phyloP scores from a whole-genome alignment of 2,329 filamentous ascomycete genomes.

The Rhinocladiella similis region DNA sequence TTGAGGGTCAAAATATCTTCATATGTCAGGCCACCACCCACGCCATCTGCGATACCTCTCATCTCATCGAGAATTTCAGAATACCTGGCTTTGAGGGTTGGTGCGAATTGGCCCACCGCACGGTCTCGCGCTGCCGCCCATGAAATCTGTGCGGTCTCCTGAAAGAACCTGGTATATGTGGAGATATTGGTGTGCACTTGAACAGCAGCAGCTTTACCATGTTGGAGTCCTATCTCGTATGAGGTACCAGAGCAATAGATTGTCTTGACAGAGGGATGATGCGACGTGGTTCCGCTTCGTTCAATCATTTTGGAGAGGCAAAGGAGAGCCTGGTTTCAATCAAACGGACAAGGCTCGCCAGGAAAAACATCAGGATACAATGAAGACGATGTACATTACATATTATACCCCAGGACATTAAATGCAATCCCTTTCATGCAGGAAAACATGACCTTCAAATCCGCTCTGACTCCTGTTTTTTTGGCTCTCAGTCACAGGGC shows the following conservation, averaged over 20 bases:
- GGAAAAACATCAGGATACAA: too few species aligned
- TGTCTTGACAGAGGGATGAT: constrained; percentile 8
- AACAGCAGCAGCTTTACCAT: constrained; percentile 35
- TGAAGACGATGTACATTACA: not conserved
- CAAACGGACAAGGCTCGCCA: too few species aligned
- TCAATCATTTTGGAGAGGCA: not conserved
- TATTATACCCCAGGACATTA: too few species aligned
- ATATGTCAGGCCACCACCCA: not conserved
- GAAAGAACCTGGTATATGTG: constrained; percentile 41
- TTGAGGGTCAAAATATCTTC: constrained; percentile 11
- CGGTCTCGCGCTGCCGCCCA: constrained; percentile 32
- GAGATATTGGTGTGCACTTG: constrained; percentile 37
- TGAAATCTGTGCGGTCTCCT: constrained; percentile 33
- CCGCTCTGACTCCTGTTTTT: too few species aligned
- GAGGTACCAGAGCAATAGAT: constrained; percentile 10
- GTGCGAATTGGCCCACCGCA: constrained; percentile 11
- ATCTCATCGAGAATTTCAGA: constrained; percentile 13
- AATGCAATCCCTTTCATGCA: too few species aligned
- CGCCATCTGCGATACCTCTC: constrained; percentile 11
- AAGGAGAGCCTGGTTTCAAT: too few species aligned
- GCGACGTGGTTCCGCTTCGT: not conserved
- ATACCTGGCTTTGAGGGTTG: constrained; percentile 1
- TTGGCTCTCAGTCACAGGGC: too few species aligned
- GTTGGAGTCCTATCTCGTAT: constrained; percentile 38
- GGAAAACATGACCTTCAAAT: too few species aligned